Conservation (phyloP, 345 rosid species). For the Eucalyptus pauciflora region DNA sequence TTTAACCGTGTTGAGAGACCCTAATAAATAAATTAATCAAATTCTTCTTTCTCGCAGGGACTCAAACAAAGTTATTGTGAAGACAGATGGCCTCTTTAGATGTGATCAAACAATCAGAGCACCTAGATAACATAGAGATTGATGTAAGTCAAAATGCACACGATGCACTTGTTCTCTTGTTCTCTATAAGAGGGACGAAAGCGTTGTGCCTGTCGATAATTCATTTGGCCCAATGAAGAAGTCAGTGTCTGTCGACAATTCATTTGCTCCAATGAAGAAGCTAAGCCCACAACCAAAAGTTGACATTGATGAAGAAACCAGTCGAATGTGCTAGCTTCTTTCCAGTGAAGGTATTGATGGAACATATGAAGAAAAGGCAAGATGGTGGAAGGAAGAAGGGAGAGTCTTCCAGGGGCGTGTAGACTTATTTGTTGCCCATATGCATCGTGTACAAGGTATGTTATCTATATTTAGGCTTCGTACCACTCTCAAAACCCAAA, state of each 20-base stretch:
- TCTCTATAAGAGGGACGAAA: neutral
- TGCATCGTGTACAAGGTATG: slow-evolving; percentile 94
- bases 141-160: no score
- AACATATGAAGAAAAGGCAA: slow-evolving; percentile 41
- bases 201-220: neutral
- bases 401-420: slow-evolving; percentile 55
- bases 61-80: no score
- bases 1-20: no score
- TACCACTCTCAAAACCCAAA: neutral
- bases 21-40: no score
- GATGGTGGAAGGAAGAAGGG: slow-evolving; percentile 77
- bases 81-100: no score
- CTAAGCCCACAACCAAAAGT: slow-evolving; percentile 52
- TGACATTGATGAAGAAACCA: slow-evolving; percentile 72
- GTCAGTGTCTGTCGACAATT: neutral
- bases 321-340: slow-evolving; percentile 62
- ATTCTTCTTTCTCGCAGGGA: no score
- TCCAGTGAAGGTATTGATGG: slow-evolving; percentile 52
- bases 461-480: neutral
- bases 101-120: no score
- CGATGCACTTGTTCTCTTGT: no score
- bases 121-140: no score
- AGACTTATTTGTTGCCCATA: slow-evolving; percentile 66
- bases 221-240: slow-evolving; percentile 19
- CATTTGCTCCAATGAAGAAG: slow-evolving; percentile 18